Percentiles rank a stretch among this genome's conserved stretches.
These are phyloP conservation scores for Mercurialis annua DNA, from an alignment of 345 rosid species.

Conservation along the genomic window DNA sequence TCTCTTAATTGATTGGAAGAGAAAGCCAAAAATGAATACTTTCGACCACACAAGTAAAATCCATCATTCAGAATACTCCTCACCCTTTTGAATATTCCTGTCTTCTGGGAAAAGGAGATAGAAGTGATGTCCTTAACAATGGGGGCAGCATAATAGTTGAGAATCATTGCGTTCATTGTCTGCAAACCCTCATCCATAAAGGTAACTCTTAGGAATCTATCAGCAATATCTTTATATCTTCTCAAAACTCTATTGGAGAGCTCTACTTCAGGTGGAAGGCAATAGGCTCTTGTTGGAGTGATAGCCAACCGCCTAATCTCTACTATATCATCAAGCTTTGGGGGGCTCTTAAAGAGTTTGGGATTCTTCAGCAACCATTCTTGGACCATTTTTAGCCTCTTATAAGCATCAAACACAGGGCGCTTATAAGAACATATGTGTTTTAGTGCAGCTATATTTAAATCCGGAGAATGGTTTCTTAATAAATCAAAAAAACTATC, in stretches of 20 bases:
- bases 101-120: conserved; percentile 54
- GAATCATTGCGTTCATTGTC: conserved; percentile 57
- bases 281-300: conserved; percentile 80
- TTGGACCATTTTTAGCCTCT: conserved; percentile 54
- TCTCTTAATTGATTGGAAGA: conserved; percentile 92
- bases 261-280: conserved; percentile 90
- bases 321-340: conserved; percentile 45
- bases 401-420: conserved; percentile 60
- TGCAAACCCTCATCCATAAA: conserved; percentile 91
- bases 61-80: conserved; percentile 58
- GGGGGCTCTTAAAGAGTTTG: conserved; percentile 40
- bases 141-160: conserved; percentile 57
- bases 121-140: conserved; percentile 59
- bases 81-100: conserved; percentile 65
- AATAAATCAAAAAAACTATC: conserved; percentile 57
- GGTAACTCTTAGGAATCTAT: conserved; percentile 76
- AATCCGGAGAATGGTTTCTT: conserved; percentile 49
- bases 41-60: conserved; percentile 73
- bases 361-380: conserved; percentile 66
- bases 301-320: conserved; percentile 72
- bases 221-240: conserved; percentile 59
- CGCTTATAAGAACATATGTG: conserved; percentile 58
- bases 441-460: conserved; percentile 67
- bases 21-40: conserved; percentile 80
- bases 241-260: conserved; percentile 86